These are phyloP conservation scores for Colletotrichum sp. DNA, from an alignment of 2,329 filamentous ascomycete species.

Conservation along the genomic window DNA sequence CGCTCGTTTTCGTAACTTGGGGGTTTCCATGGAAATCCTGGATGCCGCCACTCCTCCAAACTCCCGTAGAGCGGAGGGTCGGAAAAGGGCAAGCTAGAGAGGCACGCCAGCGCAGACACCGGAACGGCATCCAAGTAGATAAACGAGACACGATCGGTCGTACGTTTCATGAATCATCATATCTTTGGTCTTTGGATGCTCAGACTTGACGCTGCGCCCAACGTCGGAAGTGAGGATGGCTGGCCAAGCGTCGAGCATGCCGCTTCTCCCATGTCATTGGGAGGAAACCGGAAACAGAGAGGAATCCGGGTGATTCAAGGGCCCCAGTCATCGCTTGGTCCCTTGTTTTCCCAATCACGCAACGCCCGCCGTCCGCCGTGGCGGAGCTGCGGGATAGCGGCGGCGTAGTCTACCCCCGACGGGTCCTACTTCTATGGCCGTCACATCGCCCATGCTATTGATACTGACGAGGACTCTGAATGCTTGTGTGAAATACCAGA, in stretches of 20 bases:
- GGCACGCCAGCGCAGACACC: neutral
- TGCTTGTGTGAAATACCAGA: neutral
- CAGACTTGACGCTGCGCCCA: neutral
- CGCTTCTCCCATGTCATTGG: neutral
- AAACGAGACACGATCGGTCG: neutral
- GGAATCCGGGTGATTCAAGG: neutral
- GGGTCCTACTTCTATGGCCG: neutral
- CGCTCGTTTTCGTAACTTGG: neutral
- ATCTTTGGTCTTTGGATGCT: neutral
- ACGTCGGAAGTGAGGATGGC: neutral
- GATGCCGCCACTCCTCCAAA: neutral
- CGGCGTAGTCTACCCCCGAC: neutral
- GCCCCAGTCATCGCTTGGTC: neutral
- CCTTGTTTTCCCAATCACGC: neutral
- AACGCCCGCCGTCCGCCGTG: neutral
- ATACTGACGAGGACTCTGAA: neutral
- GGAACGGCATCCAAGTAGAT: neutral
- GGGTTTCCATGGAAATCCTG: neutral
- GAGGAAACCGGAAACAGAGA: neutral
- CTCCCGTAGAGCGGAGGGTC: neutral
- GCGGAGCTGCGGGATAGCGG: neutral
- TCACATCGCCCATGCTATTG: neutral
- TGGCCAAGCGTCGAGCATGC: neutral
- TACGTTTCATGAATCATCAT: neutral
- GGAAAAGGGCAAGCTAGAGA: neutral